These are phyloP conservation scores for Tetrahymena borealis DNA, from an alignment of 73 alveolate species.

Conservation along the genomic window DNA sequence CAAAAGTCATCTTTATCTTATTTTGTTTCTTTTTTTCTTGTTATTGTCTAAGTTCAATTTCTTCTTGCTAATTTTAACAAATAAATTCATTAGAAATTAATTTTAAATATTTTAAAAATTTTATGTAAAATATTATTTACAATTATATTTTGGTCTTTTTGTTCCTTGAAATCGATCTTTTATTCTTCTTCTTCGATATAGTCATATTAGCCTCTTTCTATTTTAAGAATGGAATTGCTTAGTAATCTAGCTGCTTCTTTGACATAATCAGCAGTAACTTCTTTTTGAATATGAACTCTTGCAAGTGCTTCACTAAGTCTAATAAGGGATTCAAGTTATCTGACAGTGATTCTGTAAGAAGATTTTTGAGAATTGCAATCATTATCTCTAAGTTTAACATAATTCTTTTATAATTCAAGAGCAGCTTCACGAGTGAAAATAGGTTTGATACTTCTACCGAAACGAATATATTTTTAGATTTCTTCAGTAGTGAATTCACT, in stretches of 20 bases:
- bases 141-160: not conserved
- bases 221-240: conserved; percentile 70
- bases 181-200: not conserved
- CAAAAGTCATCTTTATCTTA: not conserved
- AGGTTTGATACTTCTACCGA: conserved; percentile 91
- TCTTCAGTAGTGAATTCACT: conserved; percentile 77
- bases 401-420: conserved; percentile 67
- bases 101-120: not conserved
- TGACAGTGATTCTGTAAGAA: conserved; percentile 95
- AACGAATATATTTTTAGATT: conserved; percentile 78
- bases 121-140: not conserved
- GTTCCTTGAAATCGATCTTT: not conserved
- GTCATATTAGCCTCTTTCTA: conserved; percentile 21
- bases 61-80: not conserved
- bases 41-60: not conserved
- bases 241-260: conserved; percentile 85
- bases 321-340: conserved; percentile 95
- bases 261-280: conserved; percentile 70
- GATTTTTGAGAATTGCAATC: conserved; percentile 71
- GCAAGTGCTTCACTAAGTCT: conserved; percentile 95
- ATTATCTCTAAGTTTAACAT: conserved; percentile 75
- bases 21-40: not conserved
- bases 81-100: not conserved
- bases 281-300: conserved; percentile 79
- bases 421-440: conserved; percentile 90